Evolutionary conservation across 495 filamentous ascomycete species (phyloP), one percentile per base, ranked within the genome.

Genomic region (Viridothelium virens): DNA sequence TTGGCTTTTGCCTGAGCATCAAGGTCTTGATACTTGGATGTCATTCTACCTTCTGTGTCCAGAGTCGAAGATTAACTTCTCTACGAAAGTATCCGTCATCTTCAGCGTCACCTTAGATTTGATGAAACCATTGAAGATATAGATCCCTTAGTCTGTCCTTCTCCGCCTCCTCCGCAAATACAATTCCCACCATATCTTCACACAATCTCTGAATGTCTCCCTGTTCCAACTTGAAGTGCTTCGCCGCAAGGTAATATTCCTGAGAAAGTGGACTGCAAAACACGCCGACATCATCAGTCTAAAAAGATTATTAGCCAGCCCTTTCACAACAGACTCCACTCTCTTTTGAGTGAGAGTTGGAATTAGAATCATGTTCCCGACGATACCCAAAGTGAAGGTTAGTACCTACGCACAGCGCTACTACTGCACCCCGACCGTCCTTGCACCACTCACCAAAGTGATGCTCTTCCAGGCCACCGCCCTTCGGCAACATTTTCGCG

Each of bases 201-300:
- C 53, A 59, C 18, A 59, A 14, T 14, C 31, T 59, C 36, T 18
- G 33, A 36, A 59, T 59, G 36, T 59, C 53, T 36, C 6, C 5
- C 31, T 14, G 33, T 11, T 67, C 74, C 25, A 94, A 76, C 0
- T 76, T 74, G 70, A 94, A 94, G 72, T 91, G 85, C 74, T 89
- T 74, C 2, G 88, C 85, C 12, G 88, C 87, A 16, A 95, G 83
- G 3, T 79, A 73, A 70, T 92, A 92, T 71, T 96, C 91, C 68
- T 91, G 87, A 12, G 88, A 91, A n/a, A 93, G 76, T 0, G 83
- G 81, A 73, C 88, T 91, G 48, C 84, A 86, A 66, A 96, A 93
- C 47, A 94, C 84, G 2, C 91, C 91, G 31, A 96, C 89, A 76
- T 95, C 91, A 75, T 95, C 91, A 1, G 90, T 95, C 90, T 92